phyloP scores from a whole-genome alignment of 2,329 filamentous ascomycete genomes.

The Fusarium napiforme region DNA sequence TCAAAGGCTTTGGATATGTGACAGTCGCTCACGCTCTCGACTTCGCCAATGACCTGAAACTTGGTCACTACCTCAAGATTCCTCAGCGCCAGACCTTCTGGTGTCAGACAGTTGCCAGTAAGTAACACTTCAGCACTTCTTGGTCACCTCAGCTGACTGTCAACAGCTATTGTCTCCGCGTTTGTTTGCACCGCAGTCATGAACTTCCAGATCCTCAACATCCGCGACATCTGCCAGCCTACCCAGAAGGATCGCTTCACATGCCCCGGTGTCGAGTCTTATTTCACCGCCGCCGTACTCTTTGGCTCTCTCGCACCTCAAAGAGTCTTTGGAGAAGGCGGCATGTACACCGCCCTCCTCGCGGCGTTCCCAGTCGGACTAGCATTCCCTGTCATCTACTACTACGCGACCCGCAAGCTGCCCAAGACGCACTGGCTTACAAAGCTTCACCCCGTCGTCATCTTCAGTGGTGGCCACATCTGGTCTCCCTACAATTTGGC shows the following conservation, averaged over 20 bases:
- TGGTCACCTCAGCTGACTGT: neutral
- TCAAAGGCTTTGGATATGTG: slow-evolving; percentile 57
- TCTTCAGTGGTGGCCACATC: slow-evolving; percentile 54
- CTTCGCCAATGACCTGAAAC: slow-evolving; percentile 51
- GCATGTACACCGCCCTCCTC: slow-evolving; percentile 51
- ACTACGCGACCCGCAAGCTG: slow-evolving; percentile 48
- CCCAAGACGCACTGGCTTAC: slow-evolving; percentile 50
- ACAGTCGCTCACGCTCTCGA: slow-evolving; percentile 51
- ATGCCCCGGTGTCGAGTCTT: slow-evolving; percentile 54
- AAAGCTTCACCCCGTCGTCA: slow-evolving; percentile 57
- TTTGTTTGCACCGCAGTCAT: slow-evolving; percentile 51
- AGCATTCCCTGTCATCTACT: slow-evolving; percentile 51
- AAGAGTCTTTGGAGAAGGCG: slow-evolving; percentile 50
- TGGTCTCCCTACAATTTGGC: slow-evolving; percentile 59
- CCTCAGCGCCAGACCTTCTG: slow-evolving; percentile 51
- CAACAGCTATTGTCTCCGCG: slow-evolving; percentile 47
- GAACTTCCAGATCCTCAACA: slow-evolving; percentile 52
- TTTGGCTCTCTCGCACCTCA: slow-evolving; percentile 54
- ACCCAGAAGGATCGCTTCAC: slow-evolving; percentile 51
- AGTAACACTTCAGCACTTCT: neutral
- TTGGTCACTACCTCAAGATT: slow-evolving; percentile 59
- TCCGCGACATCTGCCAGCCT: slow-evolving; percentile 51
- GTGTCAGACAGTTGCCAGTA: slow-evolving; percentile 49
- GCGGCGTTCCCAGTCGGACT: slow-evolving; percentile 56
- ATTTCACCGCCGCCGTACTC: slow-evolving; percentile 54